phyloP scores from a whole-genome alignment of 768 basidiomycete species.

The Pulveroboletus sp. region DNA sequence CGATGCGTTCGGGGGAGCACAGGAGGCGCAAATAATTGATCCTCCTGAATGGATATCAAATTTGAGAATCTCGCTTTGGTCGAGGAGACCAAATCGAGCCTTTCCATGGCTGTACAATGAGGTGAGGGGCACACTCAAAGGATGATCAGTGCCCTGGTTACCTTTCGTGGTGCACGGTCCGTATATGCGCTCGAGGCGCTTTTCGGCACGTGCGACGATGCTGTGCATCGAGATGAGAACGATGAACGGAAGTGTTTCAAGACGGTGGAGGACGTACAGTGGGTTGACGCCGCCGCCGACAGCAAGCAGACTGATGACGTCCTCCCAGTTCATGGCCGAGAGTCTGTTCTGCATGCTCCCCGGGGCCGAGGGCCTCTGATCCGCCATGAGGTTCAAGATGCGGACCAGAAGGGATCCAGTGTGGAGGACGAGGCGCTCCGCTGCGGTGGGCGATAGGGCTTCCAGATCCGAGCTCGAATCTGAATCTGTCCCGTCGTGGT shows the following conservation, averaged over 20 bases:
- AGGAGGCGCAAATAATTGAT: slow-evolving; percentile 16
- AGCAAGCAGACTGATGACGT: slow-evolving; percentile 51
- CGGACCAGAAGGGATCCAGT: slow-evolving; percentile 44
- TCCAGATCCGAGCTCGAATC: slow-evolving; percentile 30
- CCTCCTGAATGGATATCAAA: slow-evolving; percentile 3
- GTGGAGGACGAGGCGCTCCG: slow-evolving; percentile 38
- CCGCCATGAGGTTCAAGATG: slow-evolving; percentile 50
- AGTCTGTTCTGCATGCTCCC: slow-evolving; percentile 63
- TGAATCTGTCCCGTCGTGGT: slow-evolving; percentile 20
- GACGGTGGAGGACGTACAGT: slow-evolving; percentile 16
- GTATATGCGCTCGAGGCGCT: slow-evolving; percentile 30
- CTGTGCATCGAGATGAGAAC: slow-evolving; percentile 8
- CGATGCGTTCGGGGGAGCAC: slow-evolving; percentile 12
- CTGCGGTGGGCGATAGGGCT: slow-evolving; percentile 25
- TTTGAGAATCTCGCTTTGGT: slow-evolving; percentile 10
- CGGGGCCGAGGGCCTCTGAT: slow-evolving; percentile 50
- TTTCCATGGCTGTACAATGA: slow-evolving; percentile 10
- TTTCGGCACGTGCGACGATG: slow-evolving; percentile 22
- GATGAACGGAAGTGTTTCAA: background rate
- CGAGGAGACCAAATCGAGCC: slow-evolving; percentile 14
- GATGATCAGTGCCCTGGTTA: background rate
- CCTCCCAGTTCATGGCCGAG: slow-evolving; percentile 57
- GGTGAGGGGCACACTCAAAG: background rate
- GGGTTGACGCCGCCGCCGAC: slow-evolving; percentile 34
- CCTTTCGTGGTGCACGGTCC: slow-evolving; percentile 19